Base-by-base conservation (phyloP, 176 grass and related monocot species). In the Oryza punctata region DNA sequence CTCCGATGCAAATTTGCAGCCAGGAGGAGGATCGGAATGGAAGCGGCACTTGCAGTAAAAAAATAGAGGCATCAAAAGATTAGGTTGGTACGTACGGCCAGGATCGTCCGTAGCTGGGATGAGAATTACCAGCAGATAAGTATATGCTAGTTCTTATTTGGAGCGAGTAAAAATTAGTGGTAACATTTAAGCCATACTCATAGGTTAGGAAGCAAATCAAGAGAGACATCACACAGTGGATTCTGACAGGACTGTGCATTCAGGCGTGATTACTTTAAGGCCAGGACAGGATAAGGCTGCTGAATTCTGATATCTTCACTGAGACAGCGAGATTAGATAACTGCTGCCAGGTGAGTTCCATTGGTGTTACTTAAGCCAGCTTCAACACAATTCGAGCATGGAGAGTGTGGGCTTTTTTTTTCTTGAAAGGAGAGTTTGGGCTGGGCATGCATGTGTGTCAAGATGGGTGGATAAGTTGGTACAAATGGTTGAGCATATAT, bases 21-120 rank as follows among this genome's bases (percentile, higher is more conserved):
- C 44, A 11, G 10, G 4, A 76, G 23, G 61, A 63, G 6, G 12
- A 64, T 23, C 33, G 44, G 57, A 79, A 88, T 82, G 61, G 86
- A 88, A 88, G 81, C 21, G 40, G 64, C 67, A 74, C 19, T 21
- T 23, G 47, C 21, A 46, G 49, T 84, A 80, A 29, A 85, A 73
- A 69, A 80, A 21, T 61, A 47, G 49, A 14, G 11, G 60, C 81
- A 84, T 79, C 27, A 75, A 63, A 79, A 84, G 69, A 24, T 46
- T 79, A 59, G 33, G 45, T 74, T 43, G 18, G 52, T 21, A 57
- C 6, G 46, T 78, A 89, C 75, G 37, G 60, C 2, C 76, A 79
- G 81, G 59, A 88, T 84, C 81, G 52, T 57, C 13, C 57, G 59
- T 54, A 26, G 47, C 75, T 67, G 69, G 45, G 69, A 73, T 67